These are phyloP conservation scores for Ogataea pignaliae DNA, from an alignment of 805 yeast species.

Conservation along the genomic window DNA sequence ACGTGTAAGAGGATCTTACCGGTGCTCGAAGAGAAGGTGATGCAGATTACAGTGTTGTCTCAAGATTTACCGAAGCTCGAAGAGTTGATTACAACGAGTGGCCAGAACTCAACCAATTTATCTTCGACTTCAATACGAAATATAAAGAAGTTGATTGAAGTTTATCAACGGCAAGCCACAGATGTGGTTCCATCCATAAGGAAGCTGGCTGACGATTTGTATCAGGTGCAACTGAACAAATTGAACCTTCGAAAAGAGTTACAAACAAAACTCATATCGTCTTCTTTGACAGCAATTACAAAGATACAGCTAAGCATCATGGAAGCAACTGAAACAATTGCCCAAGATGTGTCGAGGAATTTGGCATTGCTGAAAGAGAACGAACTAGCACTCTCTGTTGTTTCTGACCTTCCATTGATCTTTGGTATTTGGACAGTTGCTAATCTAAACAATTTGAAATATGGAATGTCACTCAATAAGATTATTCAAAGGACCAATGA, in stretches of 20 bases:
- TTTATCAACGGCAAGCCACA: conserved; percentile 18
- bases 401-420: conserved; percentile 64
- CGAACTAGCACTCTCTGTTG: conserved; percentile 31
- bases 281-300: conserved; percentile 32
- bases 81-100: conserved; percentile 27
- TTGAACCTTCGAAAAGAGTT: conserved; percentile 29
- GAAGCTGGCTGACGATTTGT: conserved; percentile 31
- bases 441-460: conserved; percentile 51
- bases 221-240: conserved; percentile 33
- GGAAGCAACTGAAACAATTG: conserved; percentile 27
- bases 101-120: conserved; percentile 23
- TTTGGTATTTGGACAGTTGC: conserved; percentile 70
- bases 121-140: conserved; percentile 21
- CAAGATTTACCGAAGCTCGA: conserved; percentile 27
- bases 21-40: conserved; percentile 21
- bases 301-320: conserved; percentile 35
- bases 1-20: conserved; percentile 18
- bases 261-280: conserved; percentile 31
- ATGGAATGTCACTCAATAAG: conserved; percentile 42
- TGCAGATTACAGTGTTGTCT: conserved; percentile 16
- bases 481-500: conserved; percentile 43
- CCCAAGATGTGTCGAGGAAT: conserved; percentile 29
- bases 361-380: conserved; percentile 27
- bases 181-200: conserved; percentile 30
- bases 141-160: conserved; percentile 16